Evolutionary conservation across 176 grass and related monocot genomes (phyloP).

Genomic region (Urochloa ruziziensis): DNA sequence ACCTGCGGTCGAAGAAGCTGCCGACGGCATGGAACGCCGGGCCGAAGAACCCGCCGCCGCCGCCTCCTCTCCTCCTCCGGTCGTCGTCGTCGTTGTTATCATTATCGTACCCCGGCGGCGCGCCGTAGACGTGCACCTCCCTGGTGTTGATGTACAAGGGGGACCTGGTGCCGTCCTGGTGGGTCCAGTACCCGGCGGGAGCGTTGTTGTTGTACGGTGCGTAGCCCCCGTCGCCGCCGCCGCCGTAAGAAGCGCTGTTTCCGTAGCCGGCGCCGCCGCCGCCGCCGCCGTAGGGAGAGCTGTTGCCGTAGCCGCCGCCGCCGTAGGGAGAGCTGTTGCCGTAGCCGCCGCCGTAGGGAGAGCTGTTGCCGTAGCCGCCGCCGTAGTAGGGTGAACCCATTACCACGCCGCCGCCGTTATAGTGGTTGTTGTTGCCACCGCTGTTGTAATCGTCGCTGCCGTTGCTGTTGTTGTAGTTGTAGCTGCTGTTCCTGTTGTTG

Average conservation of each 20-base stretch:
- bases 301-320: not conserved
- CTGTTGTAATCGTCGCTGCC: not conserved
- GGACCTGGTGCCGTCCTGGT: conserved; percentile 21
- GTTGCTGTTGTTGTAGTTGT: not conserved
- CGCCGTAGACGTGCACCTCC: conserved; percentile 35
- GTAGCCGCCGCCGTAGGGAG: not conserved
- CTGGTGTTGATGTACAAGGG: conserved; percentile 35
- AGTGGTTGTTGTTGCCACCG: not conserved
- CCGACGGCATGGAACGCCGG: conserved; percentile 43
- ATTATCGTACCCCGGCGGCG: not conserved
- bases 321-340: not conserved
- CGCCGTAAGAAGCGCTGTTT: too few relatives aligned
- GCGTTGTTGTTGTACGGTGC: conserved; percentile 1
- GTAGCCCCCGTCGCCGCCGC: not conserved
- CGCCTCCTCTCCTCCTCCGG: not conserved
- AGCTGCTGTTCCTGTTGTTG: not conserved
- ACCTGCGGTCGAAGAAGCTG: conserved; percentile 36
- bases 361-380: not conserved
- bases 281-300: not conserved
- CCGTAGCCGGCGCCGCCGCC: not conserved
- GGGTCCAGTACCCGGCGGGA: not conserved
- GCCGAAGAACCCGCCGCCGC: conserved; percentile 40
- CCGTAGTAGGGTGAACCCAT: not conserved
- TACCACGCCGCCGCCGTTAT: not conserved
- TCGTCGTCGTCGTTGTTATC: not conserved